Conservation (phyloP, 192 early-diverging fungal species). For the Entomortierella parvispora region DNA sequence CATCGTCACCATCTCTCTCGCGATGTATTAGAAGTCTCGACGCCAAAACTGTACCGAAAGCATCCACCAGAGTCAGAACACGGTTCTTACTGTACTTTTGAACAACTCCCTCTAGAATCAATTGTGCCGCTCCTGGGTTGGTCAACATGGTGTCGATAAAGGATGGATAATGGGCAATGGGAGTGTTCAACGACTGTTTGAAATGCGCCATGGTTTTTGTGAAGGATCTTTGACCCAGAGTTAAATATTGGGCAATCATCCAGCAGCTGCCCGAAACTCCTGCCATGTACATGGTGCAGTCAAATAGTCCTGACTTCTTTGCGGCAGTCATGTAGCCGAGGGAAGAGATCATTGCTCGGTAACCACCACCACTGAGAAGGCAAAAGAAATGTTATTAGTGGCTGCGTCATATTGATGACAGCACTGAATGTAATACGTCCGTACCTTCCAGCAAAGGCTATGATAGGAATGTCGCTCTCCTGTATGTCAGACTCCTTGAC, state of each 20-base stretch:
- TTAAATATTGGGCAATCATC: conserved; percentile 64
- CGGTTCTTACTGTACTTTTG: conserved; percentile 45
- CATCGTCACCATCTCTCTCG: conserved; percentile 41
- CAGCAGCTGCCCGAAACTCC: conserved; percentile 74
- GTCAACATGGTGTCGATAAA: conserved; percentile 41
- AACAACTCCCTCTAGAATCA: conserved; percentile 53
- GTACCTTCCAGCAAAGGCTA: conserved; percentile 75
- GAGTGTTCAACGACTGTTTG: conserved; percentile 30
- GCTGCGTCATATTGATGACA: background rate
- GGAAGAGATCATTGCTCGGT: conserved; percentile 83
- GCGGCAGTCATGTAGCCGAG: conserved; percentile 73
- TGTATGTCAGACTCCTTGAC: conserved; percentile 71
- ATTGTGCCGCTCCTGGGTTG: conserved; percentile 54
- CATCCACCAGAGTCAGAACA: conserved; percentile 61
- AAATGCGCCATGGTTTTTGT: conserved; percentile 43
- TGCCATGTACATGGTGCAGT: conserved; percentile 78
- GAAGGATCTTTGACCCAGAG: conserved; percentile 45
- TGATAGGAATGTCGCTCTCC: conserved; percentile 73
- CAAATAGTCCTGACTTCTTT: conserved; percentile 70
- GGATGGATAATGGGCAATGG: conserved; percentile 36
- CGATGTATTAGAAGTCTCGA: conserved; percentile 54
- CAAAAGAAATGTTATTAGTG: background rate
- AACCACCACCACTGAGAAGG: conserved; percentile 76
- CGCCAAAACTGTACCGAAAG: conserved; percentile 65
- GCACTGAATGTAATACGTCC: background rate